Conservation (phyloP, 2,329 filamentous ascomycete species). For the Monascus ruber region DNA sequence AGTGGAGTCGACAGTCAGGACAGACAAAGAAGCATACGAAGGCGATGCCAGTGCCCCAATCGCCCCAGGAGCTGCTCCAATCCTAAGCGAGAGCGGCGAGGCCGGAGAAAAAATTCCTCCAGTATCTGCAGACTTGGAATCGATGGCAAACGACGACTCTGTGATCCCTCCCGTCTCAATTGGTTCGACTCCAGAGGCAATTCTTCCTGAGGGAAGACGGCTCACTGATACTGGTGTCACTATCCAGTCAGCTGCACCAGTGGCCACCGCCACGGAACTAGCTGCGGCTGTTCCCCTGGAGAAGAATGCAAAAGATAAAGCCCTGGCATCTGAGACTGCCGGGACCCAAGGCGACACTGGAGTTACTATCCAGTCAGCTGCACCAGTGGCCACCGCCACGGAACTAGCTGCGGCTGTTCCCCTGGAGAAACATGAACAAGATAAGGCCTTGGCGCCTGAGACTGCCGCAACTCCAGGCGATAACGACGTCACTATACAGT, state of each 20-base stretch:
- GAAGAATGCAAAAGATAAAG: neutral
- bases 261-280: conserved; percentile 34
- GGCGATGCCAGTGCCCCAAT: conserved; percentile 48
- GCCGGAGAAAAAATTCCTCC: conserved; percentile 11
- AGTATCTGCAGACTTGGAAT: conserved; percentile 6
- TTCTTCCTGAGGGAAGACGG: conserved; percentile 53
- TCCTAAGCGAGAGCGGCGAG: conserved; percentile 27
- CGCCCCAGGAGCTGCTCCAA: conserved; percentile 34
- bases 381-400: conserved; percentile 36
- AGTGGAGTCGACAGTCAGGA: conserved; percentile 51
- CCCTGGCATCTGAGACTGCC: conserved; percentile 26
- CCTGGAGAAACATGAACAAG: no score
- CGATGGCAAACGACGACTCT: conserved; percentile 28
- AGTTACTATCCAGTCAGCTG: conserved; percentile 40
- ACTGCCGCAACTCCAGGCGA: conserved; percentile 18
- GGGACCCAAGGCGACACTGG: conserved; percentile 33
- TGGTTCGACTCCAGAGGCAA: conserved; percentile 70
- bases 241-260: conserved; percentile 41
- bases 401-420: conserved; percentile 35
- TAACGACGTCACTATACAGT: conserved; percentile 42
- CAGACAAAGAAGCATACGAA: conserved; percentile 79
- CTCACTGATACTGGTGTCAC: conserved; percentile 42
- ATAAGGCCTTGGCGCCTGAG: conserved; percentile 7
- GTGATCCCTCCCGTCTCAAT: conserved; percentile 46
- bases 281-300: conserved; percentile 36